Evolutionary conservation across 2,329 filamentous ascomycete species (phyloP), one percentile per base, ranked within the genome.

Genomic region (Hymenoscyphus albidus): DNA sequence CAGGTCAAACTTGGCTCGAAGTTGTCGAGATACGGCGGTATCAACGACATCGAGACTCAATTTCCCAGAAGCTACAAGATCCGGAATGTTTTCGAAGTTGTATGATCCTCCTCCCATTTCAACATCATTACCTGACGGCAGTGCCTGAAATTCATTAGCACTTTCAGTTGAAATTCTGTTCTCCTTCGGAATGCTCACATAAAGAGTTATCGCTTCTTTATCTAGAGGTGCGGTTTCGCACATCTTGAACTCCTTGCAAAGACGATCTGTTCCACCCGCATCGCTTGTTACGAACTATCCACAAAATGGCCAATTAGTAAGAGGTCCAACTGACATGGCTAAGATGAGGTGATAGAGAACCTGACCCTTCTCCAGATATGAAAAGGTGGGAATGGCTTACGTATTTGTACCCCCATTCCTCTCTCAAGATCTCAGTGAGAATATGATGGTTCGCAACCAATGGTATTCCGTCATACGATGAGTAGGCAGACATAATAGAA

Each of bases 21-120:
- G 81, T 10, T 89, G 78, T 62, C 89, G 80, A 4, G 85, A 80
- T 1, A 92, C 89, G 3, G 89, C 89, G 9, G 79, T 82, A 74
- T 92, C 81, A n/a, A 92, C 84, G 32, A 83, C 72, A 5, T 81
- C 77, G 35, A 85, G 79, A 54, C 85, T 80, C 1, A 92, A 77
- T 63, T 83, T 85, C 0, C 88, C 87, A 1, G 82, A 80, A 62
- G 84, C 77, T 16, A 92, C 80, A 59, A 92, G 80, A 35, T 84
- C 79, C 5, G 88, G 87, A 61, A 92, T 91, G 42, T 81, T 83
- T 68, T 86, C 81, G 72, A 86, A 89, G 73, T 87, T 91, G 78
- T 85, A 92, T 22, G 86, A 88, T 22, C 90, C 89, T 48, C 89
- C 89, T 13, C 89, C 89, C 89, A 92, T 92, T 71, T 92, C 90